A percentile compares a stretch with the other conserved stretches of the same genome.
Evolutionary conservation across 768 basidiomycete genomes (phyloP).

Genomic region (Mycena sanguinolenta): DNA sequence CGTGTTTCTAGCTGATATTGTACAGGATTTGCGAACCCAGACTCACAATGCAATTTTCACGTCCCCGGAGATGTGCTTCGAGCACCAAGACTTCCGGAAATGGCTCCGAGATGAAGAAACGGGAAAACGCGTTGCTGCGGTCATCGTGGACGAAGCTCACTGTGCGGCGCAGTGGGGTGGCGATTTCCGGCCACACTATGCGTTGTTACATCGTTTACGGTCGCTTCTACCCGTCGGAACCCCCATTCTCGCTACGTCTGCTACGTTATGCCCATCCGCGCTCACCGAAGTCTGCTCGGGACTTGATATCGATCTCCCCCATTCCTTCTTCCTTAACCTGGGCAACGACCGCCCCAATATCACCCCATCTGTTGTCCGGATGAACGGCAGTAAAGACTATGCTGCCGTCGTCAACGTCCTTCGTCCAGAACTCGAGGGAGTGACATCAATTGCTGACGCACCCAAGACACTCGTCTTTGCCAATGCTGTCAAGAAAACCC

Average conservation of each 20-base stretch:
- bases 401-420: constrained; percentile 2
- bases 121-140: constrained; percentile 28
- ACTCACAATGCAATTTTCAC: constrained; percentile 47
- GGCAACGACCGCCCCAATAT: constrained; percentile 53
- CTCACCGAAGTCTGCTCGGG: constrained; percentile 42
- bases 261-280: constrained; percentile 47
- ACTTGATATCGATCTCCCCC: constrained; percentile 40
- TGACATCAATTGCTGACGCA: constrained; percentile 13
- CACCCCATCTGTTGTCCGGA: constrained; percentile 6
- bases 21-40: constrained; percentile 42
- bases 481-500: constrained; percentile 40
- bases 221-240: constrained; percentile 45
- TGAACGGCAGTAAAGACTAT: constrained; percentile 25
- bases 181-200: too few species aligned
- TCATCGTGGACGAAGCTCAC: constrained; percentile 57
- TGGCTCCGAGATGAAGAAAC: constrained; percentile 34
- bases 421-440: constrained; percentile 9
- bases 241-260: constrained; percentile 49
- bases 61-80: constrained; percentile 58
- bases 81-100: constrained; percentile 45
- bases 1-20: constrained; percentile 3
- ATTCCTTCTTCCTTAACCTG: constrained; percentile 49
- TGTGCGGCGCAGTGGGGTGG: constrained; percentile 53
- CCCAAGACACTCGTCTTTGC: constrained; percentile 34
- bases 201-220: constrained; percentile 44